Base-by-base conservation (phyloP, 176 grass and related monocot species). In the Neostapfia colusana region DNA sequence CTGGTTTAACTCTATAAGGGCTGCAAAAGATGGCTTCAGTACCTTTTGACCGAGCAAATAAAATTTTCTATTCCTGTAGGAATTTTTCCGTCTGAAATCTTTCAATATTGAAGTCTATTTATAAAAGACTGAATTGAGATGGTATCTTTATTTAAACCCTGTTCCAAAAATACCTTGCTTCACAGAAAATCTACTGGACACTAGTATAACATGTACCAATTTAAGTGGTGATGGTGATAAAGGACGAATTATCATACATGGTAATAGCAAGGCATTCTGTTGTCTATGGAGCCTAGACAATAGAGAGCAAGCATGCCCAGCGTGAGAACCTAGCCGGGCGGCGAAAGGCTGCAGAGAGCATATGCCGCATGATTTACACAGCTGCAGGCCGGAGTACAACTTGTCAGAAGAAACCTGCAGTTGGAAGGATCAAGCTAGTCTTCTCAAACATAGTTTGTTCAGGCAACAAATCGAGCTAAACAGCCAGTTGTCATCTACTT, bases 341-440 rank as follows among this genome's bases (percentile, higher is more conserved):
- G 51, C 8, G 28, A 20, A 49, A n/a, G 26, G 12, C 27, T 77
- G 27, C 5, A 10, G 34, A 51, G 38, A 66, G n/a, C n/a, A 21
- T 17, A 34, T 37, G 39, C n/a, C 15, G 7, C 44, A 11, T 66
- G 11, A 77, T 5, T 14, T 43, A 4, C 10, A 67, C 36, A 13
- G 23, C 13, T 23, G 37, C 31, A 9, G 31, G 35, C 35, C 15
- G 31, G 8, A 23, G 46, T 23, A 12, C 5, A 5, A 20, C 24
- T 43, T 36, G 20, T 79, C 58, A 87, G 61, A 87, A 87, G 68
- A 87, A 83, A 73, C 79, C 85, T 87, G 74, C 68, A 68, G 31
- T 70, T 74, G 70, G n/a, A 23, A 76, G 57, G 10, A 49, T 38
- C 63, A 67, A 78, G 2, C 12, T 51, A 31, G 9, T 37, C n/a